Conservation (phyloP, 768 basidiomycete species). For the Botryobasidium botryosum region DNA sequence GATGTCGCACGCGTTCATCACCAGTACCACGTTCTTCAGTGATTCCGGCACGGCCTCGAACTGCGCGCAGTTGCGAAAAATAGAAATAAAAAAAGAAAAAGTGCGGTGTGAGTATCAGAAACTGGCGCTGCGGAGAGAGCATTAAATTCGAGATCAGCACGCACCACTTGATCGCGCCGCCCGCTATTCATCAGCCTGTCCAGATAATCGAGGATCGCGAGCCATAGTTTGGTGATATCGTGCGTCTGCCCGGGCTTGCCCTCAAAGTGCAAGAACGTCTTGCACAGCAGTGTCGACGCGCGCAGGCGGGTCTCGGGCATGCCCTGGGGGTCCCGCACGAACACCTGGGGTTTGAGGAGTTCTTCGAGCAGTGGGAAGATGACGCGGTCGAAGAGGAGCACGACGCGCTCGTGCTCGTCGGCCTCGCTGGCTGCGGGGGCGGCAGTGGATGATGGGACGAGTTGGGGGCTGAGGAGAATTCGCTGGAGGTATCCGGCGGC, state of each 20-base stretch:
- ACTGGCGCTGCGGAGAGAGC: background rate
- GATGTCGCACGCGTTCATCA: conserved; percentile 82
- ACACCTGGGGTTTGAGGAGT: conserved; percentile 67
- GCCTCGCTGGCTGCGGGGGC: too few relatives aligned
- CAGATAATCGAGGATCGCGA: conserved; percentile 73
- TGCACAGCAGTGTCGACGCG: conserved; percentile 81
- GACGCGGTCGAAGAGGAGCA: conserved; percentile 75
- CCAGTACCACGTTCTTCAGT: conserved; percentile 87
- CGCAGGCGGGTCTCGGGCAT: conserved; percentile 84
- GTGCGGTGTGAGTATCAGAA: background rate
- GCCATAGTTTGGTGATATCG: conserved; percentile 66
- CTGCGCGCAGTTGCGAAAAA: too few relatives aligned
- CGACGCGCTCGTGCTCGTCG: conserved; percentile 47
- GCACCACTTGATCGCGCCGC: conserved; percentile 62
- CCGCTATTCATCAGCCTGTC: conserved; percentile 81
- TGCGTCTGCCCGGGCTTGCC: conserved; percentile 21
- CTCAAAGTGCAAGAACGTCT: conserved; percentile 83
- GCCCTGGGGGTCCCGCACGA: conserved; percentile 61
- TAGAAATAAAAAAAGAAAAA: background rate
- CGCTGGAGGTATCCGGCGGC: conserved; percentile 73
- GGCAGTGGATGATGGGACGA: conserved; percentile 28
- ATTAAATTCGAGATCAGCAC: conserved; percentile 18
- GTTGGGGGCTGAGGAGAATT: conserved; percentile 59
- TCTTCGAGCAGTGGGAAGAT: conserved; percentile 88
- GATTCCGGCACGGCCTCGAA: conserved; percentile 93